phyloP scores from a whole-genome alignment of 768 basidiomycete species.

The Trametes elegans region DNA sequence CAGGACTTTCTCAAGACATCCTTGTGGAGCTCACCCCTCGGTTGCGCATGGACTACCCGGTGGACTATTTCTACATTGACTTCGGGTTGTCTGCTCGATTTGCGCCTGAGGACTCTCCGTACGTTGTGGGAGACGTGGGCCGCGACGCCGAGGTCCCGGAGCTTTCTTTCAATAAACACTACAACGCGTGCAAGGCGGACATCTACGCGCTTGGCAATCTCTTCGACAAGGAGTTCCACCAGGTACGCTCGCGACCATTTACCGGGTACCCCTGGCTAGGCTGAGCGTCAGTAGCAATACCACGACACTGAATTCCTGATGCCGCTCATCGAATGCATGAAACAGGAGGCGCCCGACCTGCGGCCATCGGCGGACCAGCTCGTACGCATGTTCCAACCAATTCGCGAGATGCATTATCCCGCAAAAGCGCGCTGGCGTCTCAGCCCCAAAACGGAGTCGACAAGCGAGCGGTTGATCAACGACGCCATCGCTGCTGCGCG shows the following conservation, averaged over 20 bases:
- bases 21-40: constrained; percentile 30
- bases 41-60: constrained; percentile 34
- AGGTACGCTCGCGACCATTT: constrained; percentile 1
- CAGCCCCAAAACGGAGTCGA: constrained; percentile 3
- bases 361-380: constrained; percentile 11
- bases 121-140: constrained; percentile 15
- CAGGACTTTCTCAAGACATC: constrained; percentile 32
- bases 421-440: constrained; percentile 15
- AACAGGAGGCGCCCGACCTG: not conserved
- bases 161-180: constrained; percentile 17
- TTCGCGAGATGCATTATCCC: not conserved
- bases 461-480: constrained; percentile 16
- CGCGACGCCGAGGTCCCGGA: constrained; percentile 25
- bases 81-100: constrained; percentile 22
- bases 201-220: constrained; percentile 26
- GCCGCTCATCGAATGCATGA: constrained; percentile 15
- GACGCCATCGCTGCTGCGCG: constrained; percentile 18
- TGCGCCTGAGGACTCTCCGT: constrained; percentile 2
- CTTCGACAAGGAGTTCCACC: constrained; percentile 19
- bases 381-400: not conserved
- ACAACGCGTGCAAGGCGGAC: constrained; percentile 25
- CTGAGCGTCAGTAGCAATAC: no score
- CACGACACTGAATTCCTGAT: constrained; percentile 11
- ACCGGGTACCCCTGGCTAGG: no score
- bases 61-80: constrained; percentile 31